phyloP scores from a whole-genome alignment of 495 filamentous ascomycete genomes.

The Penicillium tannophilum region DNA sequence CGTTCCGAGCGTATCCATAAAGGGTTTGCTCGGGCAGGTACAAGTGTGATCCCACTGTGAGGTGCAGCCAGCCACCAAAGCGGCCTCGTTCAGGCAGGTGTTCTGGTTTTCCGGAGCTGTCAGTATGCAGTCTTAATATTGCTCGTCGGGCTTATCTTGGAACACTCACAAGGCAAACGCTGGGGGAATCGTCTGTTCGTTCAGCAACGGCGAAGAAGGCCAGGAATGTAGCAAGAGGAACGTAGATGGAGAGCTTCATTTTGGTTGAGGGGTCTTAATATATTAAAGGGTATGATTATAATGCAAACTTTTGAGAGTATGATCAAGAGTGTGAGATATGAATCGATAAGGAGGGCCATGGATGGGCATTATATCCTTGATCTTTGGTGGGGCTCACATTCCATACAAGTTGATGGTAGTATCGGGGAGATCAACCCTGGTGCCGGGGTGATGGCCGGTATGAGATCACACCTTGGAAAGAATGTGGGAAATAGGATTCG shows the following conservation, averaged over 20 bases:
- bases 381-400: neutral
- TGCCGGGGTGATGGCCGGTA: slow-evolving; percentile 10
- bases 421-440: slow-evolving; percentile 6
- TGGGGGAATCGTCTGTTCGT: slow-evolving; percentile 8
- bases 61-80: slow-evolving; percentile 22
- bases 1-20: slow-evolving; percentile 19
- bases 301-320: neutral
- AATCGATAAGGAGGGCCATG: neutral
- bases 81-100: slow-evolving; percentile 21
- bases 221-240: slow-evolving; percentile 29
- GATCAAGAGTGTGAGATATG: neutral
- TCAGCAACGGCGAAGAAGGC: slow-evolving; percentile 25
- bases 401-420: neutral
- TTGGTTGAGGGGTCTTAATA: slow-evolving; percentile 10
- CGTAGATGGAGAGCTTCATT: slow-evolving; percentile 33
- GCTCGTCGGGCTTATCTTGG: neutral
- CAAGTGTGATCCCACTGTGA: slow-evolving; percentile 19
- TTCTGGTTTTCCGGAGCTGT: slow-evolving; percentile 7
- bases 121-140: neutral
- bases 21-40: slow-evolving; percentile 24
- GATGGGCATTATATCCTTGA: neutral
- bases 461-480: slow-evolving; percentile 6
- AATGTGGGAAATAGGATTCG: slow-evolving; percentile 2
- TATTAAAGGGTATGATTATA: neutral
- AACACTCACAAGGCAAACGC: slow-evolving; percentile 23